phyloP scores from a whole-genome alignment of 2,329 filamentous ascomycete genomes.

The Fusarium caatingaense region DNA sequence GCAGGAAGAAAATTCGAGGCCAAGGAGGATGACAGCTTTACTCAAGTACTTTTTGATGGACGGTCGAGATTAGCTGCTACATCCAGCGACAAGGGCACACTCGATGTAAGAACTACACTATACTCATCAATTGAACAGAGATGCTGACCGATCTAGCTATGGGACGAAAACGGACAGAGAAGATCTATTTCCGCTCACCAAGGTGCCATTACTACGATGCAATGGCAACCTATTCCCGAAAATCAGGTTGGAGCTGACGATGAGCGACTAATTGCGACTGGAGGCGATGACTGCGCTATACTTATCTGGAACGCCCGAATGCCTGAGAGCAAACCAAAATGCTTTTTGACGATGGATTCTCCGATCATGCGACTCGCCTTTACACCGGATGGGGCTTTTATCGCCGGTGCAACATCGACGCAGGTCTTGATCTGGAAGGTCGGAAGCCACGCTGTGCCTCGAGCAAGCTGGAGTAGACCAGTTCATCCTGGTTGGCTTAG shows the following conservation, averaged over 20 bases:
- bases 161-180: slow-evolving; percentile 65
- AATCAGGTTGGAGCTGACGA: slow-evolving; percentile 54
- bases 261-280: slow-evolving; percentile 70
- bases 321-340: slow-evolving; percentile 66
- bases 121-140: not conserved
- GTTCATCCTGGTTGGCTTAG: slow-evolving; percentile 69
- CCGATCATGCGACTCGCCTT: slow-evolving; percentile 70
- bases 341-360: slow-evolving; percentile 69
- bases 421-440: slow-evolving; percentile 74
- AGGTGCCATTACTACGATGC: slow-evolving; percentile 66
- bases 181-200: slow-evolving; percentile 69
- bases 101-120: slow-evolving; percentile 65
- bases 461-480: slow-evolving; percentile 69
- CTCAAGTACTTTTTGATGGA: slow-evolving; percentile 67
- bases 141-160: slow-evolving; percentile 57
- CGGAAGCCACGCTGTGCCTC: slow-evolving; percentile 66
- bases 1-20: slow-evolving; percentile 63
- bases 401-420: slow-evolving; percentile 70
- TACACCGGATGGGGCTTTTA: slow-evolving; percentile 71
- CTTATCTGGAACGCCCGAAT: slow-evolving; percentile 70
- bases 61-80: slow-evolving; percentile 67
- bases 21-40: slow-evolving; percentile 64
- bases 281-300: slow-evolving; percentile 71
- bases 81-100: slow-evolving; percentile 67
- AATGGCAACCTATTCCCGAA: slow-evolving; percentile 67